Conservation (phyloP, 1,139 yeast species). For the Lodderomyces beijingensis region DNA sequence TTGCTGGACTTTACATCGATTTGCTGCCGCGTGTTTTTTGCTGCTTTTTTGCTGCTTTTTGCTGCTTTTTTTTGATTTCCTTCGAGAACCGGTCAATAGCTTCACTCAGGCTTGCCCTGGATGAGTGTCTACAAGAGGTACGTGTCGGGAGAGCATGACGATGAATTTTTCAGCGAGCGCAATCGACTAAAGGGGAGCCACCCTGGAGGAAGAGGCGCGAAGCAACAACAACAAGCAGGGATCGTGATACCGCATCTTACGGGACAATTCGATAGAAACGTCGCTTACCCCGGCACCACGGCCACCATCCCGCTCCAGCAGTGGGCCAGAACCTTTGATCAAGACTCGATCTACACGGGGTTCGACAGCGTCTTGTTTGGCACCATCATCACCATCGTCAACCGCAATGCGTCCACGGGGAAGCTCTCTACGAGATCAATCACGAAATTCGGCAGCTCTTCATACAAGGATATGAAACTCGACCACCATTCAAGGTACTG, state of each 20-base stretch:
- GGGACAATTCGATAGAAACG: background rate
- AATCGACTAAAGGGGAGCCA: background rate
- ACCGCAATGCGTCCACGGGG: slow-evolving; percentile 40
- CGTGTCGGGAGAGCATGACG: slow-evolving; percentile 37
- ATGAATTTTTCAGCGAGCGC: slow-evolving; percentile 15
- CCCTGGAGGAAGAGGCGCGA: too few species aligned
- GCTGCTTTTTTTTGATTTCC: too few species aligned
- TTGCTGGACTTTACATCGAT: too few species aligned
- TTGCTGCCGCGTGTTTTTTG: too few species aligned
- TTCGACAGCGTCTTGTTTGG: slow-evolving; percentile 51
- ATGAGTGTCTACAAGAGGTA: slow-evolving; percentile 35
- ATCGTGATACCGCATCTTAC: background rate
- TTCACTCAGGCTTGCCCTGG: too few species aligned
- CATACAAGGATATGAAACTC: slow-evolving; percentile 58
- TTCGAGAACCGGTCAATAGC: too few species aligned
- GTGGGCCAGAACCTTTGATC: slow-evolving; percentile 42
- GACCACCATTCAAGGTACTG: slow-evolving; percentile 62
- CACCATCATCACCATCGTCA: slow-evolving; percentile 49
- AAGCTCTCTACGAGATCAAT: slow-evolving; percentile 59
- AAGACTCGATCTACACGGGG: slow-evolving; percentile 55
- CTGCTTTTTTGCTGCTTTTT: too few species aligned
- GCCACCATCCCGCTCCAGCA: slow-evolving; percentile 13
- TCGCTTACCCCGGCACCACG: background rate
- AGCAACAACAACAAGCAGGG: slow-evolving; percentile 1
- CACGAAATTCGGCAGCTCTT: slow-evolving; percentile 66